Evolutionary conservation across 345 rosid genomes (phyloP).

Genomic region (Isatis tinctoria): DNA sequence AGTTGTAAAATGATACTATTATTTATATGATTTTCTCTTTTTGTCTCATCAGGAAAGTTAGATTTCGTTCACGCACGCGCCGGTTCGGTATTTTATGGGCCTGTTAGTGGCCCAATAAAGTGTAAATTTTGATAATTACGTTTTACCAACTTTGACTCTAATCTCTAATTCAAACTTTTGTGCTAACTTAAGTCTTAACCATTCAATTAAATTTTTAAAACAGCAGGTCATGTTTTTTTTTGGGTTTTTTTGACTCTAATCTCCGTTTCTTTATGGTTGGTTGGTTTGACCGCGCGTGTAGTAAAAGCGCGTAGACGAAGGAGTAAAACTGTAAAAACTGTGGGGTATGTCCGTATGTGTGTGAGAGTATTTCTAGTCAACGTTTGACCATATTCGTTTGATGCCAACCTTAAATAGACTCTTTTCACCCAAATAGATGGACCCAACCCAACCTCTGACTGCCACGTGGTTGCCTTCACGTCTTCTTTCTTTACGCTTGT

Average conservation of each 20-base stretch:
- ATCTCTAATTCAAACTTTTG: neutral
- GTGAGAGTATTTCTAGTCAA: neutral
- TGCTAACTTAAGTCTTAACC: no score
- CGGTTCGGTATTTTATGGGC: slow-evolving; percentile 2
- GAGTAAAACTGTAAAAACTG: neutral
- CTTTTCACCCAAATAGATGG: neutral
- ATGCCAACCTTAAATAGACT: neutral
- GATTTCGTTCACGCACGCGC: neutral
- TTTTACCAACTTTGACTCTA: no score
- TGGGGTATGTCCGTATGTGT: neutral
- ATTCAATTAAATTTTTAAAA: no score
- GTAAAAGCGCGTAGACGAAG: neutral
- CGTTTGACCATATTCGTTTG: neutral
- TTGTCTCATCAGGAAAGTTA: neutral
- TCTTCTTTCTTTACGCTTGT: neutral
- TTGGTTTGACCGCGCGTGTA: neutral
- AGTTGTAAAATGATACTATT: neutral
- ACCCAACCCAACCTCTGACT: neutral
- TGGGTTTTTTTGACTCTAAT: no score
- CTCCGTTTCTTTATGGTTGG: no score
- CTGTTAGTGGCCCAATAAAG: neutral
- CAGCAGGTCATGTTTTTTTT: no score
- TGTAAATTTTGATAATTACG: neutral
- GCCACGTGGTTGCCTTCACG: neutral
- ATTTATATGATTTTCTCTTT: neutral